Base-by-base conservation (phyloP, 257 asterid species). In the Euphrasia confusa region DNA sequence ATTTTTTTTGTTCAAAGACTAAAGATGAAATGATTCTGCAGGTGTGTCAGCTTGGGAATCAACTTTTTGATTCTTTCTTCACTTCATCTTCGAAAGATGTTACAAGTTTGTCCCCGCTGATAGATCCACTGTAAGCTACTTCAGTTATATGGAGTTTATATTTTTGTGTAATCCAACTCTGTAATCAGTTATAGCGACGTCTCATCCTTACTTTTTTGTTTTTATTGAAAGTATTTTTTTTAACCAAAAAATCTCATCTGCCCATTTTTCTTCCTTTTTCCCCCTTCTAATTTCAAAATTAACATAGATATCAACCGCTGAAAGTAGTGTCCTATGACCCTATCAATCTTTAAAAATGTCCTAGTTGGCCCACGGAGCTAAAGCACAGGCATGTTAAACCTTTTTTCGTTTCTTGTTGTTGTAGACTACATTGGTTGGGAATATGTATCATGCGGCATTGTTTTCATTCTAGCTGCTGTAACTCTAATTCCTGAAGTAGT, bases 1-100 rank as follows among this genome's bases (percentile, higher is more conserved):
- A 40, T 39, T 39, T 42, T 69, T 44, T 26, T 60, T 17, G 56
- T 11, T 60, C 44, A 47, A 67, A 53, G 39, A 57, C 28, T 47
- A 54, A 42, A 24, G 64, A 32, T 67, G 52, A 26, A 65, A 40
- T 71, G 72, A 33, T 64, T 58, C 74, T 79, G 79, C 94, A 93
- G 99, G 95, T 79, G 64, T 89, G 96, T 68, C 97, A 83, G 75
- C 92, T 83, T 71, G 99, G 89, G 80, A 86, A 89, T 74, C 96
- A 89, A 75, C 96, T 93, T 45, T 89, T 93, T 77, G 85, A 81
- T 65, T 78, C 87, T 77, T 93, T 93, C 87, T 93, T 93, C 73
- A 97, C 99, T 39, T 87, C 86, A 66, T 93, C 99, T 13, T 87
- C 97, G 0, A 94, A 82, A 84, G 97, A 93, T 80, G 77, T 85